phyloP scores from a whole-genome alignment of 805 yeast species.

The Sungouiella blattae region DNA sequence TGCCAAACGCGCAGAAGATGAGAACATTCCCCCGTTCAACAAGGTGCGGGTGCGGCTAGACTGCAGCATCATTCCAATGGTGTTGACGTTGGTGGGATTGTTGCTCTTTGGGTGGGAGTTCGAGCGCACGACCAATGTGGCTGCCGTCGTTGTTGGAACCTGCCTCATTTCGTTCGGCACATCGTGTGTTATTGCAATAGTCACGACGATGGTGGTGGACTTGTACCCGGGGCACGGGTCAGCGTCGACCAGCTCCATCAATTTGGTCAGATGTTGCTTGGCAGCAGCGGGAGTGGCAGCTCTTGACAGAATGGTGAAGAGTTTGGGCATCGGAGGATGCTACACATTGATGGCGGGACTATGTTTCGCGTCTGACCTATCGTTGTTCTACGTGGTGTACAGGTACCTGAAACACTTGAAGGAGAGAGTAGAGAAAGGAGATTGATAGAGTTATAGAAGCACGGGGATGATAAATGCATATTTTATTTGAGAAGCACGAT shows the following conservation, averaged over 20 bases:
- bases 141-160: conserved; percentile 56
- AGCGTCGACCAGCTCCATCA: conserved; percentile 69
- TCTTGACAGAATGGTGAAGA: conserved; percentile 53
- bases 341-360: conserved; percentile 67
- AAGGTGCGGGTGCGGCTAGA: conserved; percentile 53
- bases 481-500: too few species aligned
- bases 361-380: conserved; percentile 16
- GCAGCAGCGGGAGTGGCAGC: conserved; percentile 72
- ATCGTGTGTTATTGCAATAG: conserved; percentile 53
- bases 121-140: conserved; percentile 41
- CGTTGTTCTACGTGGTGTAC: conserved; percentile 6
- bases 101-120: conserved; percentile 75
- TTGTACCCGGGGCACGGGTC: conserved; percentile 68
- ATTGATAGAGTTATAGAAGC: too few species aligned
- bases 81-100: conserved; percentile 38
- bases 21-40: conserved; percentile 35
- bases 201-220: conserved; percentile 72
- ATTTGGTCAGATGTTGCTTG: conserved; percentile 67
- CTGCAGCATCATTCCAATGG: conserved; percentile 38
- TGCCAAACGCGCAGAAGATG: conserved; percentile 20
- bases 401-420: neutral
- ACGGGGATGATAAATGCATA: too few species aligned
- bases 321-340: conserved; percentile 70
- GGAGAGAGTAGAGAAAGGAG: neutral
- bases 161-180: conserved; percentile 58